Conservation (phyloP, 2,329 filamentous ascomycete species). For the Epichloe sylvatica region DNA sequence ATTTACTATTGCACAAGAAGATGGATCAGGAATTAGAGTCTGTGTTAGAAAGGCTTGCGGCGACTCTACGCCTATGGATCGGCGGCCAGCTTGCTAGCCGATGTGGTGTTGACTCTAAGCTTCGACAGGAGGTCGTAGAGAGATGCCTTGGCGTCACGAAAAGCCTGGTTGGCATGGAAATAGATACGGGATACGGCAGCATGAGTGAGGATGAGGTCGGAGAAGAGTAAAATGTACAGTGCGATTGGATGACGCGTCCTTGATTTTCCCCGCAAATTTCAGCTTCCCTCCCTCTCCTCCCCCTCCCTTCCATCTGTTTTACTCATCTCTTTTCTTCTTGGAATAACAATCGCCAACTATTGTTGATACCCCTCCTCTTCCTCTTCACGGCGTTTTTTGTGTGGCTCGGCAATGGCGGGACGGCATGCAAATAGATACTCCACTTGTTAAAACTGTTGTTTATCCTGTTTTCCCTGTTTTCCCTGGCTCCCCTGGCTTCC, state of each 20-base stretch:
- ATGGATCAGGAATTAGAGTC: conserved; percentile 32
- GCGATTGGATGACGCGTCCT: background rate
- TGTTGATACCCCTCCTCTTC: background rate
- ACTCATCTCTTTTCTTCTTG: background rate
- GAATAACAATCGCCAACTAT: background rate
- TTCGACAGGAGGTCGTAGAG: conserved; percentile 41
- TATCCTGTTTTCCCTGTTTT: background rate
- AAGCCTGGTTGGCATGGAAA: conserved; percentile 43
- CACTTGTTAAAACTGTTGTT: background rate
- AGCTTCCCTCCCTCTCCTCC: too few species aligned
- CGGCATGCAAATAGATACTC: conserved; percentile 3
- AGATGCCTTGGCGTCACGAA: conserved; percentile 43
- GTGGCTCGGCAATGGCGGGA: background rate
- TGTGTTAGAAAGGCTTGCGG: conserved; percentile 43
- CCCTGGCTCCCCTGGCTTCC: too few species aligned
- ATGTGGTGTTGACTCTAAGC: conserved; percentile 34
- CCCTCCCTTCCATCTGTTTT: background rate
- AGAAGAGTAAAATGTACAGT: background rate
- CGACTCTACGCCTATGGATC: conserved; percentile 46
- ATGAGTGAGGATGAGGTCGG: conserved; percentile 35
- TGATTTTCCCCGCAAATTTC: background rate
- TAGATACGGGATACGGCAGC: conserved; percentile 45
- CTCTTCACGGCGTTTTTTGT: background rate
- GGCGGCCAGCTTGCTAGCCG: conserved; percentile 37
- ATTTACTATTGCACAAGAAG: conserved; percentile 32